These are phyloP conservation scores for Chamaecrista fasciculata DNA, from an alignment of 306 rosid species.

Conservation along the genomic window DNA sequence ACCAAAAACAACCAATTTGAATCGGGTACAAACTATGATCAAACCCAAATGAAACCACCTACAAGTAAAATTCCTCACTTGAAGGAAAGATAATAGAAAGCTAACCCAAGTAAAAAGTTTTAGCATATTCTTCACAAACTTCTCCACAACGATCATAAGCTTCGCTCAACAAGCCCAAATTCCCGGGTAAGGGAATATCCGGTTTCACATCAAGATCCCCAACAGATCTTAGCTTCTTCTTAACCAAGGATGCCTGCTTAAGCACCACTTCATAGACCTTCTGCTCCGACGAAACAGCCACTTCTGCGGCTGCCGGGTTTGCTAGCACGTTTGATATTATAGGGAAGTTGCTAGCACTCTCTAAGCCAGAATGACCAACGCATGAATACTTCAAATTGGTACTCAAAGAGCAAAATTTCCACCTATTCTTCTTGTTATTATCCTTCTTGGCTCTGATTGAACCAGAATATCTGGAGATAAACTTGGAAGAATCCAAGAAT, in stretches of 20 bases:
- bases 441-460: slow-evolving; percentile 37
- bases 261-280: slow-evolving; percentile 69
- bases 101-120: slow-evolving; percentile 66
- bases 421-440: slow-evolving; percentile 37
- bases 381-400: slow-evolving; percentile 46
- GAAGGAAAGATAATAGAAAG: slow-evolving; percentile 42
- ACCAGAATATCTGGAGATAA: slow-evolving; percentile 33
- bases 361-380: slow-evolving; percentile 47
- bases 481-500: slow-evolving; percentile 44
- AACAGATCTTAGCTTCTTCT: slow-evolving; percentile 49
- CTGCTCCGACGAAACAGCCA: slow-evolving; percentile 56
- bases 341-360: slow-evolving; percentile 41
- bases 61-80: slow-evolving; percentile 37
- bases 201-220: slow-evolving; percentile 55
- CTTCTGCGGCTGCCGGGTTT: slow-evolving; percentile 53
- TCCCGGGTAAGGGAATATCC: slow-evolving; percentile 60
- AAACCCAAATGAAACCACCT: slow-evolving; percentile 16
- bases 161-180: slow-evolving; percentile 55
- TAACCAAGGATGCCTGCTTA: slow-evolving; percentile 71
- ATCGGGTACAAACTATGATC: slow-evolving; percentile 20
- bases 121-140: slow-evolving; percentile 61
- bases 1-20: slow-evolving; percentile 23
- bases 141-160: slow-evolving; percentile 64
- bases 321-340: slow-evolving; percentile 57
- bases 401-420: slow-evolving; percentile 40